These are phyloP conservation scores for Lyophyllum shimeji DNA, from an alignment of 768 basidiomycete genomes.

Conservation along the genomic window DNA sequence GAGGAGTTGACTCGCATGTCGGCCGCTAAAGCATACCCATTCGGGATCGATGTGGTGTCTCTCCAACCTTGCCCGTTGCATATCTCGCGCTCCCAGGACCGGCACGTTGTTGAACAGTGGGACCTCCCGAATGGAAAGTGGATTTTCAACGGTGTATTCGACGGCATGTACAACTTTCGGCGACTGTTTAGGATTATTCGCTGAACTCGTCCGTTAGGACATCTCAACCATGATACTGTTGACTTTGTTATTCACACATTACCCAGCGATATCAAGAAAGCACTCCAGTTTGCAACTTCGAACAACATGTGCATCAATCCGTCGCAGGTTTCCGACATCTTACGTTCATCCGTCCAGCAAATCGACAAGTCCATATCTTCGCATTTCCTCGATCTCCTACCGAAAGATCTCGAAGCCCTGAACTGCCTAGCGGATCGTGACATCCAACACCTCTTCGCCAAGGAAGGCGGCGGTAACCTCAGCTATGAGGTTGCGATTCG, in stretches of 20 bases:
- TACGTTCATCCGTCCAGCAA: constrained; percentile 5
- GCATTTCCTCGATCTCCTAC: constrained; percentile 44
- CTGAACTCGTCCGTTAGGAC: constrained; percentile 1
- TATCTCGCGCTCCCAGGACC: constrained; percentile 28
- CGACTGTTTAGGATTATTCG: neutral
- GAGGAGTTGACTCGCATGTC: constrained; percentile 38
- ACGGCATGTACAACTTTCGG: constrained; percentile 22
- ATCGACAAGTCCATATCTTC: constrained; percentile 44
- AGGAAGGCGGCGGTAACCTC: neutral
- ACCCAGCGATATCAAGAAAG: constrained; percentile 4
- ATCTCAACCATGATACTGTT: constrained; percentile 12
- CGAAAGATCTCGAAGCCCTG: constrained; percentile 23
- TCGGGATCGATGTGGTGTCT: constrained; percentile 24
- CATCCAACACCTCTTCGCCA: neutral
- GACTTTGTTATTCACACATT: constrained; percentile 11
- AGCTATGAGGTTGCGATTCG: constrained; percentile 14
- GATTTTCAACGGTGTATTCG: constrained; percentile 34
- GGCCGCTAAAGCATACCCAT: constrained; percentile 22
- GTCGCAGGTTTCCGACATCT: constrained; percentile 3
- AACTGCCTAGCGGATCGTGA: constrained; percentile 7
- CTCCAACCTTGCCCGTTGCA: constrained; percentile 34
- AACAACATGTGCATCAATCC: neutral
- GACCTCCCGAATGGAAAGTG: constrained; percentile 29
- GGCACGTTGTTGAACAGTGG: constrained; percentile 32
- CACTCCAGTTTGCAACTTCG: neutral